Base-by-base conservation (phyloP, 2,329 filamentous ascomycete genomes). In the Lecanosticta acicola region DNA sequence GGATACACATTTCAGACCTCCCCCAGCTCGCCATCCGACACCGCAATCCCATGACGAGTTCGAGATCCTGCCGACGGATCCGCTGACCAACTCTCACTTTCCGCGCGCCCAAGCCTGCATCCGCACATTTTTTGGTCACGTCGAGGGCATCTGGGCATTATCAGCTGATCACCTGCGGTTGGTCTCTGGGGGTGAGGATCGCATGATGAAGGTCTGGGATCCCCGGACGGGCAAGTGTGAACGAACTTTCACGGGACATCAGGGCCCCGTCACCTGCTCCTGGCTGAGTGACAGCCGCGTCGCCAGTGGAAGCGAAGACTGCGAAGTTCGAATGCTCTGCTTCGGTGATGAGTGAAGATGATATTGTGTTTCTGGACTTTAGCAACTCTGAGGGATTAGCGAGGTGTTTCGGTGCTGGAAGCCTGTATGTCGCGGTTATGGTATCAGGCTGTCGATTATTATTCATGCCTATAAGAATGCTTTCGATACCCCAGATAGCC, bases 201-300 rank as follows among this genome's bases (percentile, higher is more conserved):
- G 87, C 34, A 94, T 91, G 81, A 86, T 95, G 59, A 97, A 97
- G 71, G 81, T 87, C 24, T 98, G 93, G 93, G 91, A 97, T 68
- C 86, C 91, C 13, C 75, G 89, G 46, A 90, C 86, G 1, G 93
- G 93, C 20, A 88, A 86, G 61, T 95, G 90, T 67, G 90, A 97
- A 66, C 77, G 89, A 39, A 97, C 90, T 2, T 91, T 95, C 62
- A 89, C 87, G 2, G 90, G 90, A 0, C 93, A 97, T 66, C 79
- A 83, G 1, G 91, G 88, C 0, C 90, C 93, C 0, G 89, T 97
- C 2, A 97, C 90, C 2, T 97, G 91, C 63, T 85, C 97, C 32
- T 90, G 87, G 1, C 73, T 98, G 4, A 94, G 88, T 59, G 93
- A 97, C 63, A 87, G 84, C 58, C 79, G 87, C 33, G 85, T 98